phyloP scores from a whole-genome alignment of 1,284 basidiomycete genomes.

The Tilletia caries region DNA sequence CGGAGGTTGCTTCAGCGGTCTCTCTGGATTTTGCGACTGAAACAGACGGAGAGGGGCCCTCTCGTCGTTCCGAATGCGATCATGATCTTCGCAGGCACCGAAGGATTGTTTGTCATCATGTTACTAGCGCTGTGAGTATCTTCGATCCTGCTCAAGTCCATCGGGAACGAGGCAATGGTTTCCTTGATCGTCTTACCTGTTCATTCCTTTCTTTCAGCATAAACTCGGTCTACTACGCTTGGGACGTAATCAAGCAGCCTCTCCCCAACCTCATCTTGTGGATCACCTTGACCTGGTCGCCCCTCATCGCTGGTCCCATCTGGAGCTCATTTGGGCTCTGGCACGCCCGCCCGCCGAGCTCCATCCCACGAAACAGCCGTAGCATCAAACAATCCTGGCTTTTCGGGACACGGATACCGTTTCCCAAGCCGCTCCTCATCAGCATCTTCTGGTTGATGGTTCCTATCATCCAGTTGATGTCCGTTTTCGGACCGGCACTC shows the following conservation, averaged over 20 bases:
- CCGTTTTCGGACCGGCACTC: not conserved
- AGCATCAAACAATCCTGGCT: not conserved
- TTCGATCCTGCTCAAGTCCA: not conserved
- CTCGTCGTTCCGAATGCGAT: conserved; percentile 3
- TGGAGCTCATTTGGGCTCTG: conserved; percentile 9
- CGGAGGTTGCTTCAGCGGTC: not conserved
- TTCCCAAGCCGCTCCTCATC: conserved; percentile 1
- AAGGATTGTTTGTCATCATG: not conserved
- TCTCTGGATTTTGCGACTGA: not conserved
- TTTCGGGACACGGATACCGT: not conserved
- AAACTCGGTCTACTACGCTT: not conserved
- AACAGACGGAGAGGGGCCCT: not conserved
- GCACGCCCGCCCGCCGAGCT: not conserved
- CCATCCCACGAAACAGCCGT: not conserved
- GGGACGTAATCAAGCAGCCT: not conserved
- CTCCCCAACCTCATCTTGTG: not conserved
- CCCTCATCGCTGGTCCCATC: not conserved
- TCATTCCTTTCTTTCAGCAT: not conserved
- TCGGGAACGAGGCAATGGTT: too few relatives aligned
- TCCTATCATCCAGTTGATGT: not conserved
- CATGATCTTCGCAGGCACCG: conserved; percentile 5
- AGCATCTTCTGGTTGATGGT: not conserved
- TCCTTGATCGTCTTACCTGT: not conserved
- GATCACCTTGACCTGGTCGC: conserved; percentile 6
- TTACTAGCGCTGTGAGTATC: not conserved